Evolutionary conservation across 2,329 filamentous ascomycete species (phyloP).

Genomic region (Colletotrichum australisinense): DNA sequence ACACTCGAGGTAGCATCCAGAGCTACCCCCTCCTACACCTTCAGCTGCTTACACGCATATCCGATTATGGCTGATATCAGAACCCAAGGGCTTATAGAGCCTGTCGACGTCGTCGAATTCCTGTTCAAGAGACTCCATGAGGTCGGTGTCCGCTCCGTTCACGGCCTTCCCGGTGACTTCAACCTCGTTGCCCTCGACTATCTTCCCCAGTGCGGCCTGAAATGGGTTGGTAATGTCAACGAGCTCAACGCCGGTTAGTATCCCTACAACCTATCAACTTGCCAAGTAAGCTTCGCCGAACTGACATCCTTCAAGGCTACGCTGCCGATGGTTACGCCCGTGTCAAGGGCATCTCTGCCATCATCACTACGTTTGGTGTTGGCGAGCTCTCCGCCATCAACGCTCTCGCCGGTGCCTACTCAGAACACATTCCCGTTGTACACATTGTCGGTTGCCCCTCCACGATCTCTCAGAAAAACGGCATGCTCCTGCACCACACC

Average conservation of each 20-base stretch:
- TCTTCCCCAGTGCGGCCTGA: slow-evolving; percentile 66
- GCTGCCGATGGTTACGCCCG: slow-evolving; percentile 85
- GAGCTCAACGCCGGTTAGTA: slow-evolving; percentile 77
- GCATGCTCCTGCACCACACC: slow-evolving; percentile 72
- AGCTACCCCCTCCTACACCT: background rate
- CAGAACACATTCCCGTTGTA: slow-evolving; percentile 77
- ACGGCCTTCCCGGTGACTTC: slow-evolving; percentile 80
- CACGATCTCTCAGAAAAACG: slow-evolving; percentile 58
- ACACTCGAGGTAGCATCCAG: background rate
- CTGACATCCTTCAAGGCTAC: slow-evolving; percentile 63
- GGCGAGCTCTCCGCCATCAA: slow-evolving; percentile 81
- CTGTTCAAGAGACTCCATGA: slow-evolving; percentile 74
- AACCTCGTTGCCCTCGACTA: slow-evolving; percentile 78
- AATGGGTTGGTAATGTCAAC: slow-evolving; percentile 77
- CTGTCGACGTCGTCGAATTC: slow-evolving; percentile 73
- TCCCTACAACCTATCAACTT: slow-evolving; percentile 31
- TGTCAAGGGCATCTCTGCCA: slow-evolving; percentile 75
- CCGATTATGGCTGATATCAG: slow-evolving; percentile 50
- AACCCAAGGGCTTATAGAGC: slow-evolving; percentile 56
- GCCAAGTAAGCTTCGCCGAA: too few species aligned
- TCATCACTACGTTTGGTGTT: slow-evolving; percentile 82
- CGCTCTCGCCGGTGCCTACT: slow-evolving; percentile 78
- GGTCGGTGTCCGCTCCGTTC: slow-evolving; percentile 72
- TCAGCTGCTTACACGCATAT: background rate
- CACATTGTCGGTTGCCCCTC: slow-evolving; percentile 72